Conservation (phyloP, 768 basidiomycete genomes). For the Mycena leptocephala region DNA sequence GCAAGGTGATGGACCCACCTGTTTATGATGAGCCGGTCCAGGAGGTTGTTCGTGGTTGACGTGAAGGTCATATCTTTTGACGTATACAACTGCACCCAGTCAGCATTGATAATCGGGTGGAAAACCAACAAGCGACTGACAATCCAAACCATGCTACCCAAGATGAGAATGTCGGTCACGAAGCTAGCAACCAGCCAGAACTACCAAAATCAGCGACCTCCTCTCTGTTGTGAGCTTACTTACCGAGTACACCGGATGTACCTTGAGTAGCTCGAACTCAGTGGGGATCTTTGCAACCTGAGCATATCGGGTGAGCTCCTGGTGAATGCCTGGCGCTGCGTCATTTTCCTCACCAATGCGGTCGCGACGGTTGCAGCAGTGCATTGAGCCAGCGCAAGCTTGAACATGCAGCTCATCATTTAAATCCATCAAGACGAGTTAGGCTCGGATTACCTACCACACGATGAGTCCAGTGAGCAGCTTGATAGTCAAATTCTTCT, state of each 20-base stretch:
- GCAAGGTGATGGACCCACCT: background rate
- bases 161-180: slow-evolving; percentile 44
- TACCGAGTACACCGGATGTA: background rate
- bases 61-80: background rate
- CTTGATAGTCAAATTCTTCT: background rate
- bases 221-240: background rate
- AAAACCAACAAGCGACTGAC: slow-evolving; percentile 35
- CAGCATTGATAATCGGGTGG: slow-evolving; percentile 2
- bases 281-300: slow-evolving; percentile 3
- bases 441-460: slow-evolving; percentile 8
- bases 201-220: slow-evolving; percentile 23
- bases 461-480: slow-evolving; percentile 12
- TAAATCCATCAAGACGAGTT: background rate
- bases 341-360: slow-evolving; percentile 5
- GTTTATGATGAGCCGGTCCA: slow-evolving; percentile 12
- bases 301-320: background rate
- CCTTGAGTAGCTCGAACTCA: background rate
- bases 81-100: slow-evolving; percentile 7
- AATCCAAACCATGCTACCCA: slow-evolving; percentile 43
- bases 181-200: slow-evolving; percentile 46
- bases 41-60: slow-evolving; percentile 1
- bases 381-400: slow-evolving; percentile 8
- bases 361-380: background rate
- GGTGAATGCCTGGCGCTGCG: background rate
- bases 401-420: background rate